These are phyloP conservation scores for Citrus medica DNA, from an alignment of 345 rosid genomes.

Conservation along the genomic window DNA sequence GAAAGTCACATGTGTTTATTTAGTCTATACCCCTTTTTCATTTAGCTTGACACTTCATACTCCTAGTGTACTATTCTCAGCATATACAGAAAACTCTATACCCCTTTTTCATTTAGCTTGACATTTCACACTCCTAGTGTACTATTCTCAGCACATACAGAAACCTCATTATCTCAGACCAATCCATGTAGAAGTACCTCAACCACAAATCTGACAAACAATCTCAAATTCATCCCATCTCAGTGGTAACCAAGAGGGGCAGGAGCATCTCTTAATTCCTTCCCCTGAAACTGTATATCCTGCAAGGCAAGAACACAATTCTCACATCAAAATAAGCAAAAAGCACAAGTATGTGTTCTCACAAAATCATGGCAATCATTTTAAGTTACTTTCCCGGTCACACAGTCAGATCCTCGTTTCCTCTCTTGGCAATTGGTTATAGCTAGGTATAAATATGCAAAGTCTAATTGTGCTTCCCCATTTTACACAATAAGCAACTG, in stretches of 20 bases:
- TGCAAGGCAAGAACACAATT: constrained; percentile 20
- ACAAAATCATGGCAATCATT: not conserved
- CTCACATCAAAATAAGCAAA: not conserved
- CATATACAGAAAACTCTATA: not conserved
- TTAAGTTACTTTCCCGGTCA: too few species aligned
- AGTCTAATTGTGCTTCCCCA: too few species aligned
- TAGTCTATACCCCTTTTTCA: not conserved
- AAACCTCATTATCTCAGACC: not conserved
- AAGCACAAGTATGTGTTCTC: not conserved
- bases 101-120: too few species aligned
- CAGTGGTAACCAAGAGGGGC: constrained; percentile 73
- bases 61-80: not conserved
- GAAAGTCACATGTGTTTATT: not conserved
- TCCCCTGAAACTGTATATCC: constrained; percentile 72
- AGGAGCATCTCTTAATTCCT: constrained; percentile 64
- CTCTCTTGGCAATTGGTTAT: not conserved
- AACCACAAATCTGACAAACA: not conserved
- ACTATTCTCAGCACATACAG: not conserved
- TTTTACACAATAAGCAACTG: not conserved
- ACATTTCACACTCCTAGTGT: too few species aligned
- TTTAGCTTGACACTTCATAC: not conserved
- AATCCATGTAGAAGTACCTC: not conserved
- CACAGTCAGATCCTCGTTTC: not conserved
- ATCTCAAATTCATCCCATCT: not conserved
- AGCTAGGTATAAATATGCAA: not conserved